These are phyloP conservation scores for Aureobasidium sp. DNA, from an alignment of 2,329 filamentous ascomycete genomes.

Conservation along the genomic window DNA sequence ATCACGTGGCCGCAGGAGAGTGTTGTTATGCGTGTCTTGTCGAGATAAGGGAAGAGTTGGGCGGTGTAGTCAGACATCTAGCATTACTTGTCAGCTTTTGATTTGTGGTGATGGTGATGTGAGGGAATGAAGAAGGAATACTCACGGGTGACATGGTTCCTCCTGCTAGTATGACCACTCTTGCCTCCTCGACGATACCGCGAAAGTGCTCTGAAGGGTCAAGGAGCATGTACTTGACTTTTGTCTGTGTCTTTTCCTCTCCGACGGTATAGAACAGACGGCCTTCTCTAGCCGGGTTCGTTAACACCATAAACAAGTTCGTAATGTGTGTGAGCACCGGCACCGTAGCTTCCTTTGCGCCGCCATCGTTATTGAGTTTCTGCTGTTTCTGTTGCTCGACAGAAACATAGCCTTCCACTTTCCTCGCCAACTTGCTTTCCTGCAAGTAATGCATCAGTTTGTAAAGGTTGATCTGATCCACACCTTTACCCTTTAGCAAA, in stretches of 20 bases:
- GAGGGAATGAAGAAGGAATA: neutral
- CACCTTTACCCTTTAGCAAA: slow-evolving; percentile 73
- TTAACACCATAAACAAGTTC: slow-evolving; percentile 69
- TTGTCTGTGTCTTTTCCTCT: slow-evolving; percentile 19
- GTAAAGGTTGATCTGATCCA: slow-evolving; percentile 92
- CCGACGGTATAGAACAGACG: slow-evolving; percentile 54
- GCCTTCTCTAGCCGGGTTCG: slow-evolving; percentile 70
- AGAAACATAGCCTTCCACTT: slow-evolving; percentile 81
- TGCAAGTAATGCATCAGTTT: slow-evolving; percentile 83
- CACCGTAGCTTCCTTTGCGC: slow-evolving; percentile 30
- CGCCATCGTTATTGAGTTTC: neutral
- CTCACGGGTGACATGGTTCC: slow-evolving; percentile 86
- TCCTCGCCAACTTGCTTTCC: slow-evolving; percentile 86
- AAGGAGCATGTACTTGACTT: slow-evolving; percentile 77
- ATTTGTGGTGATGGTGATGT: too few relatives aligned
- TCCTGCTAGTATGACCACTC: slow-evolving; percentile 83
- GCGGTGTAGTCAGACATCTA: slow-evolving; percentile 78
- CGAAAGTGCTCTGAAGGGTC: slow-evolving; percentile 89
- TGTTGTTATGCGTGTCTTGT: slow-evolving; percentile 59
- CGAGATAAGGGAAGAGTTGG: slow-evolving; percentile 74
- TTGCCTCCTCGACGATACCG: slow-evolving; percentile 74
- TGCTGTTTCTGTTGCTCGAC: slow-evolving; percentile 34
- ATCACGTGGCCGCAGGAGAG: slow-evolving; percentile 95
- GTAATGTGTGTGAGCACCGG: slow-evolving; percentile 58
- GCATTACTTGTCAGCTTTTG: neutral